These are phyloP conservation scores for Cercospora sp. DNA, from an alignment of 2,329 filamentous ascomycete species.

Conservation along the genomic window DNA sequence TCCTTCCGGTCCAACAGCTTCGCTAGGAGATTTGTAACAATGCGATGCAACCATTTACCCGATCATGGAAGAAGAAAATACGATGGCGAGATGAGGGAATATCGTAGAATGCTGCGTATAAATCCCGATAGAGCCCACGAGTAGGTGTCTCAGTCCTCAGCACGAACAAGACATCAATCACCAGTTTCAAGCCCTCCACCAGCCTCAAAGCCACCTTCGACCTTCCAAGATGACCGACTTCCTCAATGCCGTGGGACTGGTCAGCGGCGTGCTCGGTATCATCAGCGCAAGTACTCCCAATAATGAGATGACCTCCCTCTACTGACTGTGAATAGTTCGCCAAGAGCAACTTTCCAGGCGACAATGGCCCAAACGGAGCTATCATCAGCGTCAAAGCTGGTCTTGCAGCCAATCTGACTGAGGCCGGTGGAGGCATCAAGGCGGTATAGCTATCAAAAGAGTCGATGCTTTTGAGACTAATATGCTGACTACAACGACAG, in stretches of 20 bases:
- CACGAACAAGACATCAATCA: neutral
- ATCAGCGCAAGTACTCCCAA: neutral
- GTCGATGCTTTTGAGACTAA: neutral
- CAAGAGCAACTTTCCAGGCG: neutral
- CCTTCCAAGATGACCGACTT: neutral
- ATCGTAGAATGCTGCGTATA: neutral
- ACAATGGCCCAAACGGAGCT: neutral
- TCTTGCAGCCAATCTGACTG: neutral
- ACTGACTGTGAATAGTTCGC: neutral
- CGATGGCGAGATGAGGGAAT: neutral
- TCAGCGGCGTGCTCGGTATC: neutral
- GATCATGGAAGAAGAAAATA: neutral
- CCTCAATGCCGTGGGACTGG: neutral
- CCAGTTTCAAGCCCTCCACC: neutral
- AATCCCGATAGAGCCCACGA: neutral
- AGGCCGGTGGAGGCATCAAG: neutral
- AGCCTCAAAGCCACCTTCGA: neutral
- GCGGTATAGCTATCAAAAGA: neutral
- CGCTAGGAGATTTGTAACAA: neutral
- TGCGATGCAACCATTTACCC: neutral
- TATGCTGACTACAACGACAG: neutral
- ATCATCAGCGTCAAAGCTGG: neutral
- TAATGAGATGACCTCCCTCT: neutral
- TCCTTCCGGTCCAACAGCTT: neutral
- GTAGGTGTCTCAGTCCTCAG: neutral